Evolutionary conservation across 495 filamentous ascomycete genomes (phyloP).

Genomic region (Penicillium odoratum): DNA sequence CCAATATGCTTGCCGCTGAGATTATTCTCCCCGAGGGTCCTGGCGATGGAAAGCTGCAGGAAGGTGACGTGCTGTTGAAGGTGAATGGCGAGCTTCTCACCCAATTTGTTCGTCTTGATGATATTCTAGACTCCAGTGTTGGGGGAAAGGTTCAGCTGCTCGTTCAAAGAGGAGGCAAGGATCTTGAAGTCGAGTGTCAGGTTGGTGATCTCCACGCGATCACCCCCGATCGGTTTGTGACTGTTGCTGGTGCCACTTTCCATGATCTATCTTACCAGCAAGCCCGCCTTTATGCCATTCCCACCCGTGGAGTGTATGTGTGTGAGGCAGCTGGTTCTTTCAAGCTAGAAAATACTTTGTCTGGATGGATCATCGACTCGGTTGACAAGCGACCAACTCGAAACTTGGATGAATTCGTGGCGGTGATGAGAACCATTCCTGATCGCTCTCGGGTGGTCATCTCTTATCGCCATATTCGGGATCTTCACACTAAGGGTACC

Average conservation of each 20-base stretch:
- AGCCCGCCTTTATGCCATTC: slow-evolving; percentile 87
- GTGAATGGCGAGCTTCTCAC: slow-evolving; percentile 94
- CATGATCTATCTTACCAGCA: slow-evolving; percentile 97
- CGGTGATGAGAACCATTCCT: slow-evolving; percentile 86
- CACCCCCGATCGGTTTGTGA: slow-evolving; percentile 92
- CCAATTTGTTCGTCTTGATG: slow-evolving; percentile 90
- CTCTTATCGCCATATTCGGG: slow-evolving; percentile 91
- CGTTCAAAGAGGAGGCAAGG: slow-evolving; percentile 83
- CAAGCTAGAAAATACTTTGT: slow-evolving; percentile 84
- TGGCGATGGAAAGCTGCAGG: slow-evolving; percentile 78
- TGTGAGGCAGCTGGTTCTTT: slow-evolving; percentile 96
- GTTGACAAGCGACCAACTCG: slow-evolving; percentile 88
- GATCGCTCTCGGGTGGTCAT: slow-evolving; percentile 87
- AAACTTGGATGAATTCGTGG: slow-evolving; percentile 83
- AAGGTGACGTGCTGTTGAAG: slow-evolving; percentile 93
- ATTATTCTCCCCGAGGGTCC: slow-evolving; percentile 91
- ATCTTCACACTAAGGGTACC: slow-evolving; percentile 91
- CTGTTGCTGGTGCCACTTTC: slow-evolving; percentile 89
- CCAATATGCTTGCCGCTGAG: slow-evolving; percentile 95
- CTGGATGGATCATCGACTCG: slow-evolving; percentile 91
- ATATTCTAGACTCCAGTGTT: slow-evolving; percentile 87
- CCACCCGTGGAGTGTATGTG: slow-evolving; percentile 88
- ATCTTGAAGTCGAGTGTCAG: slow-evolving; percentile 79
- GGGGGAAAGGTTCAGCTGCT: slow-evolving; percentile 70
- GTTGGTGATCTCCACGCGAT: slow-evolving; percentile 94